Evolutionary conservation across 2,329 filamentous ascomycete genomes (phyloP).

Genomic region (Penicillium vulpinum): DNA sequence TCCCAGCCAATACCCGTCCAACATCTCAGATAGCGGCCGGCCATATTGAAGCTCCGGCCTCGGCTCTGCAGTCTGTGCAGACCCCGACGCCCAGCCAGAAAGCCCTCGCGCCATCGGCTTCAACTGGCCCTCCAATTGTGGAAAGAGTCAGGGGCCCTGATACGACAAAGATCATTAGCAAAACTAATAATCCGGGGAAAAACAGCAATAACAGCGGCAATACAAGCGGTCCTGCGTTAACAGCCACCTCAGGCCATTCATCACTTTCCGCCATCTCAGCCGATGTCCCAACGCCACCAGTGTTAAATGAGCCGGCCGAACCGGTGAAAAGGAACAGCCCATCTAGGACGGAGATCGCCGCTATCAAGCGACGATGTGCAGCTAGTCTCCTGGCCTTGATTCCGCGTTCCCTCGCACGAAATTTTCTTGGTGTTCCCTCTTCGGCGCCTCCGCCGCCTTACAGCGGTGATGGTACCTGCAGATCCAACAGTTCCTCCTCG

Average conservation of each 20-base stretch:
- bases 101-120: constrained; percentile 26
- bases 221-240: constrained; percentile 13
- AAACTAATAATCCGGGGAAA: constrained; percentile 6
- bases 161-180: constrained; percentile 3
- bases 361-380: constrained; percentile 49
- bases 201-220: constrained; percentile 11
- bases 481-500: constrained; percentile 16
- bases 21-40: constrained; percentile 45
- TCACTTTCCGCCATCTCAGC: not conserved
- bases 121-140: constrained; percentile 19
- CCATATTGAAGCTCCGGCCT: constrained; percentile 28
- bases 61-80: constrained; percentile 27
- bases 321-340: constrained; percentile 17
- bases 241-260: constrained; percentile 9
- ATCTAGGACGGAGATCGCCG: constrained; percentile 35
- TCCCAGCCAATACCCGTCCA: constrained; percentile 79
- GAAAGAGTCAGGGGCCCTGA: constrained; percentile 10
- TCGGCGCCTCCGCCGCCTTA: constrained; percentile 9
- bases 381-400: constrained; percentile 44
- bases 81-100: constrained; percentile 24
- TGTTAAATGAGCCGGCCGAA: constrained; percentile 12
- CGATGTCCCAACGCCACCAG: constrained; percentile 1
- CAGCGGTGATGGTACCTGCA: constrained; percentile 26
- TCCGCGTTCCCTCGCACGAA: constrained; percentile 45
- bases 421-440: constrained; percentile 43